Base-by-base conservation (phyloP, 176 grass and related monocot genomes). In the Oryza punctata region DNA sequence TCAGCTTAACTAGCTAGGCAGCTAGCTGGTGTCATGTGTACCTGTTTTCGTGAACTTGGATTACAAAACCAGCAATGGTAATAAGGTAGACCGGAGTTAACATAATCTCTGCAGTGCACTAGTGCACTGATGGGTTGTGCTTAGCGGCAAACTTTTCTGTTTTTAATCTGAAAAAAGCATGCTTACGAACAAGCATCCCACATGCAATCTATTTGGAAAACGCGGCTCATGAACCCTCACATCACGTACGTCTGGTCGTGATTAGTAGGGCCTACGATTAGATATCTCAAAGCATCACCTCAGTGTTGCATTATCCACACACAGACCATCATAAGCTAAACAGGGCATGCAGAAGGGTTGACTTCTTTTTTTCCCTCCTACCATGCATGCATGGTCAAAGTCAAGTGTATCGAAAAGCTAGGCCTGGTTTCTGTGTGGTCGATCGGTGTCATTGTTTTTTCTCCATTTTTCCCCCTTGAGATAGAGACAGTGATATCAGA, bases 201-300 rank as follows among this genome's bases (percentile, higher is more conserved):
- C 69, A 80, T 75, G 63, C 69, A 79, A 80, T 85, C 76, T 19
- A 37, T 73, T 21, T 75, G 23, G 87, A 82, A 47, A 85, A 85
- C 46, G 70, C 50, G n/a, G n/a, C 29, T 81, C 35, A 66, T 69
- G 65, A 35, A 50, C 61, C 66, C 65, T 63, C 26, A 69, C 15
- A 18, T 63, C 76, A 57, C 52, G 52, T 57, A 69, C 10, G 70
- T 41, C 76, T 75, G 49, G 30, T 69, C 68, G 27, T 63, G 76
- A 69, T 80, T 29, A 40, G 65, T 79, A 80, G 81, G 87, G 82
- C 50, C 82, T 24, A 50, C 26, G 82, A 89, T 45, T 60, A 64
- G 82, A 89, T 79, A 67, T 75, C 65, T 81, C 82, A 75, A 78
- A 72, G 54, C 72, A 69, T 45, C 49, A 77, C 67, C 28, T 79